Base-by-base conservation (phyloP, 306 rosid species). In the Styphnolobium japonicum region DNA sequence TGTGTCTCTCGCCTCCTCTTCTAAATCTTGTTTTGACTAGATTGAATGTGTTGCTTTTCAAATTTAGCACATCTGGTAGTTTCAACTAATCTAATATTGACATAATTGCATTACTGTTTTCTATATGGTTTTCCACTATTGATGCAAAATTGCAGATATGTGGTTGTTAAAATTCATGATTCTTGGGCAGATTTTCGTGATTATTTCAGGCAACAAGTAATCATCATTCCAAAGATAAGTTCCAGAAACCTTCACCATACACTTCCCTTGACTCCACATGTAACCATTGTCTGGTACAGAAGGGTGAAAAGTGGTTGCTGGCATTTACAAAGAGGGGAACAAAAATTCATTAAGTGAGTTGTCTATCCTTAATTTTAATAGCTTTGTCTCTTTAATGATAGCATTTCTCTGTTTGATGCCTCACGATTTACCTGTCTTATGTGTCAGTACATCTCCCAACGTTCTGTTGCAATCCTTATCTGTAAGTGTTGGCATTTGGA, bases 321-420 rank as follows among this genome's bases (percentile, higher is more conserved):
- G 97, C 98, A 62, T 94, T 94, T 84, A 92, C 98, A 31, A 92
- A 89, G 88, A 88, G 92, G 72, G 97, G 95, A 81, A 94, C 97
- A 37, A 76, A 86, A 71, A 75, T 86, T 79, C 98, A 94, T 81
- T 91, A 93, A 0, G 98, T 86, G 69, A 90, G 98, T 83, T 78
- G 6, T 46, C 53, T 37, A 21, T 52, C 6, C 1, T 46, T 48
- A 25, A 73, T 31, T 78, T 80, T 73, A 46, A 48, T 72, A 22
- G 36, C 73, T 12, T 19, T 55, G 34, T 73, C 18, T 67, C 70
- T 57, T 27, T 45, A 55, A 40, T 57, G 51, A 39, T 80, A 56
- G 67, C 51, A n/a, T 65, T 52, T 51, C 56, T 78, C 21, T 31
- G 19, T 70, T 69, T 60, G 43, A 42, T 68, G 84, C 65, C 16